Percentiles rank a stretch among this genome's conserved stretches.
Conservation (phyloP, 495 filamentous ascomycete genomes). For the Annulohypoxylon moriforme region DNA sequence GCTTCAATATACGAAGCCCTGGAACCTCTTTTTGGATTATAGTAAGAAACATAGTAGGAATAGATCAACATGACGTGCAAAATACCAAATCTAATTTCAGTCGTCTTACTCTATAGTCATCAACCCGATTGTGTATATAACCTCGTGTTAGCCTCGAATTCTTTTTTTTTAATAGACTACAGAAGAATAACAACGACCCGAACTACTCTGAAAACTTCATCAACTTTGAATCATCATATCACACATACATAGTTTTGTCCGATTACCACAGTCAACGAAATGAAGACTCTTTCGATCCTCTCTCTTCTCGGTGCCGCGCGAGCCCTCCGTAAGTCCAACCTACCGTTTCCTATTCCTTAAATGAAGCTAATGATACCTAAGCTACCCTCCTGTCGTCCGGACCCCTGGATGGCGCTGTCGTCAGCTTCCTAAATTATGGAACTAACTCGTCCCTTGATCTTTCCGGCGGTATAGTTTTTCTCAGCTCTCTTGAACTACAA, state of each 20-base stretch:
- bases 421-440: constrained; percentile 27
- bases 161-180: neutral
- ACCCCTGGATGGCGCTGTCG: constrained; percentile 17
- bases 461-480: neutral
- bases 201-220: neutral
- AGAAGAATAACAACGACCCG: neutral
- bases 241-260: neutral
- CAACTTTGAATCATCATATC: neutral
- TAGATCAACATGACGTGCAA: neutral
- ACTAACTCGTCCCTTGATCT: constrained; percentile 13
- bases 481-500: neutral
- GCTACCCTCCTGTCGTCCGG: neutral
- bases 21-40: neutral
- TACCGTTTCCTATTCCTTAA: neutral
- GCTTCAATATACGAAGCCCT: neutral
- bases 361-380: neutral
- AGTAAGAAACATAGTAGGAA: neutral
- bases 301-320: neutral
- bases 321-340: neutral
- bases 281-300: neutral
- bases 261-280: neutral
- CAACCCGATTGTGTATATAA: neutral
- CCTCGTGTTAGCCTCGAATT: neutral
- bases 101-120: neutral
- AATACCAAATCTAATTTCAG: neutral